A percentile compares a stretch with the other conserved stretches of the same genome.
Conservation (phyloP, 2,329 filamentous ascomycete species). For the Diplodia seriata region DNA sequence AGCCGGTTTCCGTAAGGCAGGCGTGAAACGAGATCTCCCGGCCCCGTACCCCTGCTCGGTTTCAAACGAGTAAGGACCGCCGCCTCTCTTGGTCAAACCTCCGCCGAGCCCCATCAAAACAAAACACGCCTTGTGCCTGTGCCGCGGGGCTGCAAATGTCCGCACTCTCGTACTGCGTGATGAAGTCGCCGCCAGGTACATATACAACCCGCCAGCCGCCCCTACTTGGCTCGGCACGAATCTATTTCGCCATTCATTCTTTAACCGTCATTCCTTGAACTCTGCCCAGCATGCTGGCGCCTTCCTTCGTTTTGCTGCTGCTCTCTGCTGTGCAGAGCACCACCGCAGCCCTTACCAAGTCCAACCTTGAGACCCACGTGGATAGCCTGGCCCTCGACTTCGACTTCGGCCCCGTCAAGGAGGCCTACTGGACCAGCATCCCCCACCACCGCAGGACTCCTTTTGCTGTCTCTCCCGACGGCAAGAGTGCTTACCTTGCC, state of each 20-base stretch:
- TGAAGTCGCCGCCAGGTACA: neutral
- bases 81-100: slow-evolving; percentile 7
- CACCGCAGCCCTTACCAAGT: slow-evolving; percentile 50
- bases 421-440: slow-evolving; percentile 67
- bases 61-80: slow-evolving; percentile 25
- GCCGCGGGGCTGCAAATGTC: slow-evolving; percentile 24
- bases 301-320: slow-evolving; percentile 44
- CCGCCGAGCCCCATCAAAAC: slow-evolving; percentile 29
- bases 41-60: slow-evolving; percentile 25
- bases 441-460: slow-evolving; percentile 68
- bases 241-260: slow-evolving; percentile 22
- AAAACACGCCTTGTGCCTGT: slow-evolving; percentile 25
- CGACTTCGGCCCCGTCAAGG: slow-evolving; percentile 64
- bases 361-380: slow-evolving; percentile 51
- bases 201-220: neutral
- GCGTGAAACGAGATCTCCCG: slow-evolving; percentile 27
- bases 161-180: slow-evolving; percentile 17
- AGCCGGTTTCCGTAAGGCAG: slow-evolving; percentile 12
- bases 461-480: slow-evolving; percentile 67
- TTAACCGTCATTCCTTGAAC: slow-evolving; percentile 37
- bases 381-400: slow-evolving; percentile 57
- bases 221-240: neutral
- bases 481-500: slow-evolving; percentile 65
- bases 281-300: slow-evolving; percentile 42
- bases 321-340: slow-evolving; percentile 43